A percentile compares a stretch with the other conserved stretches of the same genome.
phyloP scores from a whole-genome alignment of 2,329 filamentous ascomycete species.

The Trichoderma semiorbis region DNA sequence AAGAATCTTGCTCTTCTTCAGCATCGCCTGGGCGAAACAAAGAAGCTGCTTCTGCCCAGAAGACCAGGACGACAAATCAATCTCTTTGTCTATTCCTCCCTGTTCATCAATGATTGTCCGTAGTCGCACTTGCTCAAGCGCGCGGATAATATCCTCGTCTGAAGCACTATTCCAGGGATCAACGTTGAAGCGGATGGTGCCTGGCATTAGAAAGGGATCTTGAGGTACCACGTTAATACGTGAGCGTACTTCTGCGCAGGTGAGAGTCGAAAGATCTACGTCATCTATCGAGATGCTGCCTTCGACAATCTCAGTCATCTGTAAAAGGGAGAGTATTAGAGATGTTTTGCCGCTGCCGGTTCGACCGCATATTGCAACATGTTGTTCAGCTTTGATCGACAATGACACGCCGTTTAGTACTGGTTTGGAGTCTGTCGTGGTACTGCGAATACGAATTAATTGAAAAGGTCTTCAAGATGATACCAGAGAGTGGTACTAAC shows the following conservation, averaged over 20 bases:
- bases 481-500: neutral
- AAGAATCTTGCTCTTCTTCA: conserved; percentile 34
- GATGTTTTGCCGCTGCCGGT: conserved; percentile 37
- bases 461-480: neutral
- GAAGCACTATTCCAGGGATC: conserved; percentile 39
- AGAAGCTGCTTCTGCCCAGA: conserved; percentile 46
- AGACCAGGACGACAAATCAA: conserved; percentile 33
- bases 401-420: conserved; percentile 31
- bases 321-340: conserved; percentile 42
- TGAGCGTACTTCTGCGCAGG: conserved; percentile 23
- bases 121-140: conserved; percentile 44
- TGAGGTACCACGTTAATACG: conserved; percentile 46
- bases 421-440: conserved; percentile 20
- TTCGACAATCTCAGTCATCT: conserved; percentile 42
- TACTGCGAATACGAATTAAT: conserved; percentile 12
- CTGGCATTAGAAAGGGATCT: conserved; percentile 48
- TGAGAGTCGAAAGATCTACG: conserved; percentile 32
- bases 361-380: conserved; percentile 44
- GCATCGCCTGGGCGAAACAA: conserved; percentile 35
- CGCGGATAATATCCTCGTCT: conserved; percentile 40
- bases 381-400: conserved; percentile 31
- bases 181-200: conserved; percentile 47
- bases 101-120: conserved; percentile 36
- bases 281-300: conserved; percentile 45
- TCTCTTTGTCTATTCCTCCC: conserved; percentile 36